phyloP scores from a whole-genome alignment of 192 early-diverging fungal genomes.

The Pilaira anomala region DNA sequence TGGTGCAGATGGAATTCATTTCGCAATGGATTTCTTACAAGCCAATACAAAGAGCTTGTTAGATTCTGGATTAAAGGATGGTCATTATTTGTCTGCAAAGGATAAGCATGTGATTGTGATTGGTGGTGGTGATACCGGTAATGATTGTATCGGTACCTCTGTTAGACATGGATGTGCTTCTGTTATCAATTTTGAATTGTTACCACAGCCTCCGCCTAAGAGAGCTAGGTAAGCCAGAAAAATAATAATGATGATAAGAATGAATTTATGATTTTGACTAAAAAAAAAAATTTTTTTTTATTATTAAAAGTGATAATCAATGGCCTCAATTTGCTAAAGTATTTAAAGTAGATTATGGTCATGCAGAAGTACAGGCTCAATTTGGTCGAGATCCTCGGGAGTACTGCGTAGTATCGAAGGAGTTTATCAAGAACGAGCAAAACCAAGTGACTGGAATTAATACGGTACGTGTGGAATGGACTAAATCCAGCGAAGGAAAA shows the following conservation, averaged over 20 bases:
- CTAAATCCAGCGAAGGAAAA: slow-evolving; percentile 65
- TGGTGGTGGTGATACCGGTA: slow-evolving; percentile 98
- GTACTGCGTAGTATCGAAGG: slow-evolving; percentile 94
- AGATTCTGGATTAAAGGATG: slow-evolving; percentile 73
- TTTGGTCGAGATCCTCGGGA: slow-evolving; percentile 95
- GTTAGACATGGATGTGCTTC: slow-evolving; percentile 87
- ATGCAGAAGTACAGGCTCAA: slow-evolving; percentile 82
- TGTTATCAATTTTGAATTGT: slow-evolving; percentile 95
- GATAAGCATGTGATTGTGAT: slow-evolving; percentile 95
- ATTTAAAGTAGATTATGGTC: slow-evolving; percentile 96
- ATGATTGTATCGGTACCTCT: slow-evolving; percentile 94
- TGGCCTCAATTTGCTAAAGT: slow-evolving; percentile 98
- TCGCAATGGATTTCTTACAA: slow-evolving; percentile 98
- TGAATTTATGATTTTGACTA: too few relatives aligned
- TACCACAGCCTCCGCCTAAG: slow-evolving; percentile 84
- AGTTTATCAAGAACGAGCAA: slow-evolving; percentile 82
- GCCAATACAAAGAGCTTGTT: slow-evolving; percentile 85
- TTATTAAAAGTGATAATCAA: slow-evolving; percentile 70
- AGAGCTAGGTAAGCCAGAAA: slow-evolving; percentile 57
- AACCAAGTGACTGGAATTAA: slow-evolving; percentile 87
- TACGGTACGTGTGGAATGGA: slow-evolving; percentile 96
- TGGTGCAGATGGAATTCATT: slow-evolving; percentile 87
- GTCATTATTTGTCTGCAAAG: slow-evolving; percentile 77
- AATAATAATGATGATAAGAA: too few relatives aligned
- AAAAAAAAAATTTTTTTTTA: too few relatives aligned